Conservation (phyloP, 2,329 filamentous ascomycete species). For the Xylariaceae sp. region DNA sequence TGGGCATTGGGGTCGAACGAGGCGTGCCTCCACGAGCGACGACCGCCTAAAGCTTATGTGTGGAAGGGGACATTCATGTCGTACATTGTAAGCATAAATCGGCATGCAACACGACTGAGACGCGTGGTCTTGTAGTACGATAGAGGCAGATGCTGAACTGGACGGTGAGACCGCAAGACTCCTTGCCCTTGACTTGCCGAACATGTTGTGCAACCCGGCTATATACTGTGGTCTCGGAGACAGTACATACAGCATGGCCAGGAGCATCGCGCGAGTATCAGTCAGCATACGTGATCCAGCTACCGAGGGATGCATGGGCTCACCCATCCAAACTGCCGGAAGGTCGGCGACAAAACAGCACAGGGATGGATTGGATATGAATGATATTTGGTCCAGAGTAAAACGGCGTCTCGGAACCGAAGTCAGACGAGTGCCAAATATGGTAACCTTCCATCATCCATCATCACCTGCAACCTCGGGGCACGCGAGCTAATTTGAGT, state of each 20-base stretch:
- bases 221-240: background rate
- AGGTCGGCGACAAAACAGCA: no score
- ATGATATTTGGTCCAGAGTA: no score
- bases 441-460: background rate
- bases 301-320: background rate
- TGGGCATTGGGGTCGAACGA: background rate
- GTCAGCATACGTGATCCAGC: no score
- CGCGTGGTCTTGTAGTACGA: background rate
- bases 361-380: no score
- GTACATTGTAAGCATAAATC: no score
- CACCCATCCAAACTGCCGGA: background rate
- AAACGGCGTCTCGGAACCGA: background rate
- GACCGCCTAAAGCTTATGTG: slow-evolving; percentile 1
- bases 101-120: background rate
- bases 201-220: background rate
- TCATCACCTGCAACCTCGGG: background rate
- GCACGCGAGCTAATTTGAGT: background rate
- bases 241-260: no score
- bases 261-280: no score
- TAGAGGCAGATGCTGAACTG: background rate
- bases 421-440: background rate
- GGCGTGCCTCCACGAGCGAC: background rate
- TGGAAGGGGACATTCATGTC: background rate
- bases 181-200: no score
- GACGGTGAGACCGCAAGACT: no score